Base-by-base conservation (phyloP, 192 early-diverging fungal genomes). In the Chytriomyces confervae region DNA sequence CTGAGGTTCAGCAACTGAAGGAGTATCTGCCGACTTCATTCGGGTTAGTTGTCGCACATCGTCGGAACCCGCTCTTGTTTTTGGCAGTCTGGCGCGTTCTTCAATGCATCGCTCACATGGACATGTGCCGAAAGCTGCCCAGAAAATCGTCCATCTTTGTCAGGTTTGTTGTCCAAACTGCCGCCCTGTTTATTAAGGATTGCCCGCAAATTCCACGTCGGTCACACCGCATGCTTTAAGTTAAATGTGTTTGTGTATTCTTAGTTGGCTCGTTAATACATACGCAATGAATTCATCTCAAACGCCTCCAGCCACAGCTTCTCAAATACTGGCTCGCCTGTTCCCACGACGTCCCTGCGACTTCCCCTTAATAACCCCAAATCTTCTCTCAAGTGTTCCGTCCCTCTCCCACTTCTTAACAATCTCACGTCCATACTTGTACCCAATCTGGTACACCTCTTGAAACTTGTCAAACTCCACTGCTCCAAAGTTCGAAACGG, bases 391-490 rank as follows among this genome's bases (percentile, higher is more conserved):
- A 73, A 94, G 73, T 8, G 87, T 81, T 4, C 95, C 93, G 9
- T 90, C 91, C 63, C 89, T 88, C 78, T 88, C 86, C 95, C 96
- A 99, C 77, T 89, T 84, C n/a, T 85, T 79, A 6, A 97, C 87
- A 60, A 94, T 91, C 70, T 90, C 88, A 72, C 86, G 89, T 10
- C 92, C 94, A 71, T 94, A 93, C 80, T 92, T 87, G 76, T 97
- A 97, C 0, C 98, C 98, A 16, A 90, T 88, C 23, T 93, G 83
- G 72, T 91, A 91, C 50, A 99, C 94, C 80, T 97, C 95, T 66
- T 90, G 80, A 81, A 95, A 96, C 64, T 92, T 93, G 6, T 91
- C 91, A 90, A 99, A 99, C 80, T 98, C 93, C 67, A 97, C 72
- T 1, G 94, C 94, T 0, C 94, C 95, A 74, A 90, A 97, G 49